phyloP scores from a whole-genome alignment of 2,329 filamentous ascomycete genomes.

The Aureobasidium sp. region DNA sequence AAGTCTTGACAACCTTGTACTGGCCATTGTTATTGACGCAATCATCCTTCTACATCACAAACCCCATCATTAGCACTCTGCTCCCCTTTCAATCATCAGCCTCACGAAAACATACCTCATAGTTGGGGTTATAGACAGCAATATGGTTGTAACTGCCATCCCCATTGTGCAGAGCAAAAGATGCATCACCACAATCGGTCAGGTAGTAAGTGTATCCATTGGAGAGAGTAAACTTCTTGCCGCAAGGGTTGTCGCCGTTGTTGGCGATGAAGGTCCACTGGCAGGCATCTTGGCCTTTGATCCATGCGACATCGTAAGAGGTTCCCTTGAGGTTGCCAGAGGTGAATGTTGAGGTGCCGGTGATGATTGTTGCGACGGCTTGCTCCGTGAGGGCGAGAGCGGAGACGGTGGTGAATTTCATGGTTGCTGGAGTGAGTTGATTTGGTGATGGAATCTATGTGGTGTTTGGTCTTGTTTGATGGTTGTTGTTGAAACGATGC shows the following conservation, averaged over 20 bases:
- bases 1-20: slow-evolving; percentile 1
- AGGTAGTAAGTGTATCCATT: neutral
- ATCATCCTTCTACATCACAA: neutral
- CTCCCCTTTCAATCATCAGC: neutral
- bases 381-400: neutral
- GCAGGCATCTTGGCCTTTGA: neutral
- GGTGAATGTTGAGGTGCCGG: neutral
- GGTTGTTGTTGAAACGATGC: neutral
- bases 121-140: neutral
- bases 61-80: neutral
- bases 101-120: neutral
- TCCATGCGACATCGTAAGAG: neutral
- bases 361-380: neutral
- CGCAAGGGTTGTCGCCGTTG: neutral
- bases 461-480: neutral
- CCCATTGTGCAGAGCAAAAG: neutral
- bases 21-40: slow-evolving; percentile 1
- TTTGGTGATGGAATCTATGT: neutral
- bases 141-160: neutral
- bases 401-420: neutral
- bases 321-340: neutral
- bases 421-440: neutral
- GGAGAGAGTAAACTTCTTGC: neutral
- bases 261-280: neutral
- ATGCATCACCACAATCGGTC: neutral